Conservation (phyloP, 2,329 filamentous ascomycete genomes). For the Pestalotiopsis sp. region DNA sequence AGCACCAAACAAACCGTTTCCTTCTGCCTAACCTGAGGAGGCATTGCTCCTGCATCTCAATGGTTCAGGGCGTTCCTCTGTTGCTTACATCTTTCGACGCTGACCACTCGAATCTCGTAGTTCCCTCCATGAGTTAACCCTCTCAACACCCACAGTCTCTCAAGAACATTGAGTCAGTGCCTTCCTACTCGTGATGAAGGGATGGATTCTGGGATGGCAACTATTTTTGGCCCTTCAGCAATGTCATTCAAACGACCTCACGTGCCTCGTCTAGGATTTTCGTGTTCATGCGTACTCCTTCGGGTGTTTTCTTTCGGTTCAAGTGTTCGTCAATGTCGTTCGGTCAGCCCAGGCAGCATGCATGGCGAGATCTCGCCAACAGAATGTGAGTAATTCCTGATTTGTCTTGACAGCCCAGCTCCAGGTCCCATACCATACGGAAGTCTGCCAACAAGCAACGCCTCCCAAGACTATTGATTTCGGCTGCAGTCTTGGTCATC, state of each 20-base stretch:
- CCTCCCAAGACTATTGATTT: slow-evolving; percentile 9
- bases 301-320: neutral
- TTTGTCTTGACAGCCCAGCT: neutral
- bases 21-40: neutral
- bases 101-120: neutral
- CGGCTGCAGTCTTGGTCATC: neutral
- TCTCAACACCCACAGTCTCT: neutral
- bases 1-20: neutral
- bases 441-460: neutral
- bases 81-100: neutral
- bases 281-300: neutral
- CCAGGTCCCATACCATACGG: neutral
- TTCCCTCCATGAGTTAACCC: neutral
- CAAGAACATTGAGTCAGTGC: neutral
- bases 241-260: neutral
- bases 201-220: too few species aligned
- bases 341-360: neutral
- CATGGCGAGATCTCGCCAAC: neutral
- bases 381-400: neutral
- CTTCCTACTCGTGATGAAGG: neutral
- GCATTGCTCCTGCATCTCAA: neutral
- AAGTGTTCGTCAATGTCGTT: neutral
- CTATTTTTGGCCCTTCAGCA: neutral
- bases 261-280: neutral
- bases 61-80: neutral